Evolutionary conservation across 768 basidiomycete species (phyloP).

Genomic region (Leucocoprinus birnbaumii): DNA sequence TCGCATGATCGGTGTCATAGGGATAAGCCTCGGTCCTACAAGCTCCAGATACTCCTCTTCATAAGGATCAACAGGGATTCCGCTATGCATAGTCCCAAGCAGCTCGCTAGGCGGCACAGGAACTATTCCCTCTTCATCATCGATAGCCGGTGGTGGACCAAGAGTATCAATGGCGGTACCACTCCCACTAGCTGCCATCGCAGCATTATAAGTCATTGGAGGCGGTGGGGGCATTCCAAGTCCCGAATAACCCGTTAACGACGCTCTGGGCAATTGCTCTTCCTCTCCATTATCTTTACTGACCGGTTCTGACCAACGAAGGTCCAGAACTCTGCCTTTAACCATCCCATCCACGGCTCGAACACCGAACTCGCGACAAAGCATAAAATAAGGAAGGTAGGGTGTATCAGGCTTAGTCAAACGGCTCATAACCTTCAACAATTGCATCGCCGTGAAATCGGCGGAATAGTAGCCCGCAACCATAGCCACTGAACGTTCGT

Average conservation of each 20-base stretch:
- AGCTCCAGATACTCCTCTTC: slow-evolving; percentile 55
- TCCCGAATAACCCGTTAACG: slow-evolving; percentile 9
- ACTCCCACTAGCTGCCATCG: slow-evolving; percentile 11
- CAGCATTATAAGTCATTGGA: slow-evolving; percentile 9
- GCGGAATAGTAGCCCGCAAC: slow-evolving; percentile 48
- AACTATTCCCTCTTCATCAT: slow-evolving; percentile 18
- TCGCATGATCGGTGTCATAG: slow-evolving; percentile 78
- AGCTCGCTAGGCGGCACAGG: slow-evolving; percentile 21
- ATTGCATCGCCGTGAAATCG: slow-evolving; percentile 76
- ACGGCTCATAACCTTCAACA: slow-evolving; percentile 79
- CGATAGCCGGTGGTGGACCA: slow-evolving; percentile 14
- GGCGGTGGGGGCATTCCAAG: slow-evolving; percentile 5
- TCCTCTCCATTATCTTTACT: slow-evolving; percentile 48
- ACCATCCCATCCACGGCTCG: slow-evolving; percentile 85
- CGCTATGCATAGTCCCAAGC: slow-evolving; percentile 28
- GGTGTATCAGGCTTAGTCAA: slow-evolving; percentile 61
- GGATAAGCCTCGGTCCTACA: slow-evolving; percentile 73
- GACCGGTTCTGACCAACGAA: slow-evolving; percentile 75
- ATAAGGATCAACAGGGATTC: slow-evolving; percentile 37
- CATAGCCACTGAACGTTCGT: slow-evolving; percentile 30
- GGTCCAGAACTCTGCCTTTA: slow-evolving; percentile 67
- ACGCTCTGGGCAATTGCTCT: slow-evolving; percentile 9
- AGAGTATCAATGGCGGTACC: slow-evolving; percentile 9
- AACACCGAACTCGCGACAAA: slow-evolving; percentile 83
- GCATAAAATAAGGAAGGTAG: slow-evolving; percentile 74